These are phyloP conservation scores for Begonia peltatifolia DNA, from an alignment of 306 rosid genomes.

Conservation along the genomic window DNA sequence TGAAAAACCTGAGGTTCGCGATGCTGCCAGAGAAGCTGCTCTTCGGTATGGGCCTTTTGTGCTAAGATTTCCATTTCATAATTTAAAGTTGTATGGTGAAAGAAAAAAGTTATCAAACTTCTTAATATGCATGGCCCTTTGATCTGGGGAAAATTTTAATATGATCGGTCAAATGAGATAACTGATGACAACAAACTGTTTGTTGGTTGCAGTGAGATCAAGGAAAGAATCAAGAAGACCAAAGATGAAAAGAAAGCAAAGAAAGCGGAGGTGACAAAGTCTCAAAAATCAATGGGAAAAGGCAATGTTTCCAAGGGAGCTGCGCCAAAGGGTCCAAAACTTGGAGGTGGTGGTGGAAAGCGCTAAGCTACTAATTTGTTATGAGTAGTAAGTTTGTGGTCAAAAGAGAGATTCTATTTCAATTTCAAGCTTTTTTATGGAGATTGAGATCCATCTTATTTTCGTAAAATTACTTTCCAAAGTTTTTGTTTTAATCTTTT, in stretches of 20 bases:
- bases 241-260: conserved; percentile 64
- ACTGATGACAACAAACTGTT: not conserved
- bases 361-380: conserved; percentile 15
- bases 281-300: conserved; percentile 35
- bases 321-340: conserved; percentile 41
- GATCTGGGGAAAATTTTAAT: no score
- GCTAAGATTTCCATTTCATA: not conserved
- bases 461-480: not conserved
- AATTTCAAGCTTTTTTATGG: no score
- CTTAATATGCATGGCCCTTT: no score
- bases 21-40: conserved; percentile 46
- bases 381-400: no score
- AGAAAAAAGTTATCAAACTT: not conserved
- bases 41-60: conserved; percentile 7
- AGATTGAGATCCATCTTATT: no score
- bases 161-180: not conserved
- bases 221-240: conserved; percentile 55
- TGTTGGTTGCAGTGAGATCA: conserved; percentile 34
- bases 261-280: conserved; percentile 47
- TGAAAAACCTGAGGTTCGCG: conserved; percentile 39
- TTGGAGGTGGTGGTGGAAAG: conserved; percentile 55
- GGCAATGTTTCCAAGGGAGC: conserved; percentile 28
- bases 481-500: not conserved
- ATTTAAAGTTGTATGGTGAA: not conserved
- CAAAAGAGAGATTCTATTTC: no score